A percentile compares a stretch with the other conserved stretches of the same genome.
Evolutionary conservation across 2,329 filamentous ascomycete genomes (phyloP).

Genomic region (Colletotrichum liriopes): DNA sequence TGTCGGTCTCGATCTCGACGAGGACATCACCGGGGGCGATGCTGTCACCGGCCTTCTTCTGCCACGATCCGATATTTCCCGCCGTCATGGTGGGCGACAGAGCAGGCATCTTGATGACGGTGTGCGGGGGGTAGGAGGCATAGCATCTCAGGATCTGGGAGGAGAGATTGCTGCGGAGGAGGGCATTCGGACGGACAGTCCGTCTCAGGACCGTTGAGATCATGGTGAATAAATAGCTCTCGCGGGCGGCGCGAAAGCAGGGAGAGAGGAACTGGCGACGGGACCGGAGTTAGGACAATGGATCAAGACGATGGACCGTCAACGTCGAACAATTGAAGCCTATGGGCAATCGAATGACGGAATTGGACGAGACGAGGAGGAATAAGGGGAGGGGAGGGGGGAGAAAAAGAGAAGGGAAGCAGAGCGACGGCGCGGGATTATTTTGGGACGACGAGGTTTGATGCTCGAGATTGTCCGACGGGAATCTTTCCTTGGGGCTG

Average conservation of each 20-base stretch:
- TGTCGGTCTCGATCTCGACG: constrained; percentile 99
- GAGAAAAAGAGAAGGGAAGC: constrained; percentile 25
- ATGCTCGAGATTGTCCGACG: constrained; percentile 50
- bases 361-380: constrained; percentile 41
- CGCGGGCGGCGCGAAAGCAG: constrained; percentile 38
- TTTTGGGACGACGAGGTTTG: constrained; percentile 48
- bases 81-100: constrained; percentile 97
- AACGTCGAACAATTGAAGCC: constrained; percentile 41
- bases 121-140: constrained; percentile 94
- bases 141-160: constrained; percentile 74
- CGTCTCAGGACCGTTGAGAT: constrained; percentile 76
- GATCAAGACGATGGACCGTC: constrained; percentile 22
- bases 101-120: constrained; percentile 96
- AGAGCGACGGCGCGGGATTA: constrained; percentile 50
- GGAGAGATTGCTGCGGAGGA: constrained; percentile 66
- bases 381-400: constrained; percentile 40
- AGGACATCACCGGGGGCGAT: constrained; percentile 94
- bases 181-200: constrained; percentile 70
- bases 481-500: constrained; percentile 57
- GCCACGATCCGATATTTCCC: constrained; percentile 97
- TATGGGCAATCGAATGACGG: constrained; percentile 36
- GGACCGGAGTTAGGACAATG: background rate
- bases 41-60: constrained; percentile 94
- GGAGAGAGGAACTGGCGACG: constrained; percentile 12
- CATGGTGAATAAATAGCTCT: constrained; percentile 61